These are phyloP conservation scores for Neckera pumila DNA, from an alignment of 225 moss, liverwort and hornwort species.

Conservation along the genomic window DNA sequence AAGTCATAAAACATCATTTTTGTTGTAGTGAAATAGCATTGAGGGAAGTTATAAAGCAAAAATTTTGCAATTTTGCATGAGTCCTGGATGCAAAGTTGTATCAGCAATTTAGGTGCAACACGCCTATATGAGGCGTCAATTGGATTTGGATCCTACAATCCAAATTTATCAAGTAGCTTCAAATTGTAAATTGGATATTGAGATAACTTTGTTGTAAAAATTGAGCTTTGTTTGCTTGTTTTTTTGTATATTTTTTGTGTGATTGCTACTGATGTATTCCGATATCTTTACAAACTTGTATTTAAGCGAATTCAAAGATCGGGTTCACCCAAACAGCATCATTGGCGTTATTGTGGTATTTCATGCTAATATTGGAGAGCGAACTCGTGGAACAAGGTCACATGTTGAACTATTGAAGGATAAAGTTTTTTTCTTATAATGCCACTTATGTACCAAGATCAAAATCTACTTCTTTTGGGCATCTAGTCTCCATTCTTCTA, in stretches of 20 bases:
- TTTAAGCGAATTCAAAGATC: no score
- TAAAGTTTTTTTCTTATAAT: no score
- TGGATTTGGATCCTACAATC: not conserved
- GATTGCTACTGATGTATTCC: no score
- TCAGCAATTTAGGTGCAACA: not conserved
- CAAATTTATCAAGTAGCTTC: not conserved
- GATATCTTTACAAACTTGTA: no score
- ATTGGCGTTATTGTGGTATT: not conserved
- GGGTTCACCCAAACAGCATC: no score
- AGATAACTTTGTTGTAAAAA: no score
- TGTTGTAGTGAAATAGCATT: no score
- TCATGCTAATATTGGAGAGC: not conserved
- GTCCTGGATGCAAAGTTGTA: not conserved
- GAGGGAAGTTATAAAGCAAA: not conserved
- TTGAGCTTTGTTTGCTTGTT: no score
- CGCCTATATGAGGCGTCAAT: not conserved
- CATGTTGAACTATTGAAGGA: not conserved
- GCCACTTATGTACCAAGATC: no score
- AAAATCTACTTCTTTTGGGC: not conserved
- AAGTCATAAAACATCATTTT: no score
- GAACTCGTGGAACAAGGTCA: not conserved
- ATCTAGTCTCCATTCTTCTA: no score
- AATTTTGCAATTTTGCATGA: not conserved
- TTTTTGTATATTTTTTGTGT: no score
- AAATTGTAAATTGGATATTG: not conserved